Evolutionary conservation across 805 yeast species (phyloP), one percentile per base, ranked within the genome.

Genomic region (Cyberlindnera japonica): DNA sequence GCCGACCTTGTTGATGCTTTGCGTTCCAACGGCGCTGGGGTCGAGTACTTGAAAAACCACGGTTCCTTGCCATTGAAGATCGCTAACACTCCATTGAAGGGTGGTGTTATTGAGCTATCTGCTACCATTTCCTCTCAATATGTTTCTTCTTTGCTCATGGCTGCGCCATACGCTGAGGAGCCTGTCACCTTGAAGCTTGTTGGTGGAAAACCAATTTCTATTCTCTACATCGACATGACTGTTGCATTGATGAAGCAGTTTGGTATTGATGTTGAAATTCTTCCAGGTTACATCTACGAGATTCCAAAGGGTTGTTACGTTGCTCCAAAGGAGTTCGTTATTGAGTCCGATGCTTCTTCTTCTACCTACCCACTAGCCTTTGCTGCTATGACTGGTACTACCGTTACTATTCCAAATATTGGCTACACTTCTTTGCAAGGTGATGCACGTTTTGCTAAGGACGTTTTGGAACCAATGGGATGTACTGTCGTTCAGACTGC

Each of bases 121-220:
- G 99, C 99, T 17, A 90, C 98, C 5, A 86, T 93, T 33, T 90
- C 98, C 1, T 93, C 98, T 12, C 99, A 93, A 64, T 93, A 93
- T 55, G 99, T 93, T 33, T 90, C 98, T 2, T 91, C 98, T 0
- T 75, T 93, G 41, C 74, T 93, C 57, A 89, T 93, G 96, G 86
- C 96, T 64, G 98, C 99, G 26, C 99, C 99, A 35, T 93, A 90
- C 58, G 98, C 98, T 10, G 65, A 79, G 42, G 73, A 77, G 41
- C 95, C 96, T 6, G 95, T 91, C 22, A 88, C 95, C 8, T 74
- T 93, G 58, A 67, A 91, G 8, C 72, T 93, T 45, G 90, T 85
- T 16, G 99, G 98, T 23, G 99, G 99, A 28, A 90, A 90, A 62
- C 99, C 99, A 50, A 87, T 93, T 45, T 91, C 98, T 12, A 95